Evolutionary conservation across 495 filamentous ascomycete species (phyloP).

Genomic region (Amphirosellinia nigrospora): DNA sequence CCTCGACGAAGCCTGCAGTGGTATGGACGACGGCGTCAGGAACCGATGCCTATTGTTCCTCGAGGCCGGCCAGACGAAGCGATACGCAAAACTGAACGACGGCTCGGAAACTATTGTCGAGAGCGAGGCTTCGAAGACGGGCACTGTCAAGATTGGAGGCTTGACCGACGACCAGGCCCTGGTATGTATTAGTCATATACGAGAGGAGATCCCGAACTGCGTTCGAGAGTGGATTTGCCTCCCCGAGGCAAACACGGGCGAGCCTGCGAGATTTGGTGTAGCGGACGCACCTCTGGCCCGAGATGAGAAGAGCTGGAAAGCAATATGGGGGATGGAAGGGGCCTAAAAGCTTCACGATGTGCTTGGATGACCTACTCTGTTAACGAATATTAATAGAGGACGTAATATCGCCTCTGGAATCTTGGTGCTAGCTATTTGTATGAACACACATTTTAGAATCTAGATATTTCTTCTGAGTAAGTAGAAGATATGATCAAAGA

Average conservation of each 20-base stretch:
- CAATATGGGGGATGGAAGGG: conserved; percentile 63
- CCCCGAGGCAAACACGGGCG: conserved; percentile 65
- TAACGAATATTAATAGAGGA: neutral
- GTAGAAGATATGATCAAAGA: neutral
- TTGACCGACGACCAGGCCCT: conserved; percentile 74
- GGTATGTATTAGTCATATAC: conserved; percentile 86
- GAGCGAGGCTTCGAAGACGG: conserved; percentile 46
- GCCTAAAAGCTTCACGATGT: neutral
- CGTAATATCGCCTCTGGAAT: neutral
- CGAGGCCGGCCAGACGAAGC: conserved; percentile 60
- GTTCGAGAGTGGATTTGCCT: conserved; percentile 82
- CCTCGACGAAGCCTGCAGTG: conserved; percentile 91
- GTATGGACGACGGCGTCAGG: conserved; percentile 81
- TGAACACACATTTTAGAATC: neutral
- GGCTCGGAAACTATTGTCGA: conserved; percentile 44
- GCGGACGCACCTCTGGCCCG: conserved; percentile 61
- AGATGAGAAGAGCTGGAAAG: conserved; percentile 59
- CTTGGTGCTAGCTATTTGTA: neutral
- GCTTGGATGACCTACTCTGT: neutral
- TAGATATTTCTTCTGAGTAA: neutral
- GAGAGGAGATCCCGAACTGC: conserved; percentile 83
- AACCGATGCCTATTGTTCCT: conserved; percentile 86
- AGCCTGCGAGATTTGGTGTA: conserved; percentile 62
- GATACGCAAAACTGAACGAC: conserved; percentile 33
- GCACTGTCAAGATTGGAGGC: conserved; percentile 53